Conservation (phyloP, 139 green algal genomes). For the Diplosphaera chodatii region DNA sequence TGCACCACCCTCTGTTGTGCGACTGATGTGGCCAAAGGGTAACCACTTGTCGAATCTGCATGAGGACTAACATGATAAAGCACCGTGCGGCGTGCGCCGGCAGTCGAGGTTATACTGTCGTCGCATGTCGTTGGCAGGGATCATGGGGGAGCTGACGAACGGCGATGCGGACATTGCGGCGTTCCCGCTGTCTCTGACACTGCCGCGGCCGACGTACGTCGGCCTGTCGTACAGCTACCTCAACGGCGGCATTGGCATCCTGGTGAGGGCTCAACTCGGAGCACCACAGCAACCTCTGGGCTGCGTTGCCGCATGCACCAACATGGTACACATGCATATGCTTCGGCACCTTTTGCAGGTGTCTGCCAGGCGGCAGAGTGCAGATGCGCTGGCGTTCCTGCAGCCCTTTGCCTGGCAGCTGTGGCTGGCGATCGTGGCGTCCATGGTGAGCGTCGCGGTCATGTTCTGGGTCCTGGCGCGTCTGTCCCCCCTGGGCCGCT, state of each 20-base stretch:
- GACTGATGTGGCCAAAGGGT: too few species aligned
- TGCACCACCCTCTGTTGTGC: too few species aligned
- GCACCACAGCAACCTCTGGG: too few species aligned
- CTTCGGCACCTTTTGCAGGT: not conserved
- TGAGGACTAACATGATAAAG: too few species aligned
- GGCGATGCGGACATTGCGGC: not conserved
- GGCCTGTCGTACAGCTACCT: constrained; percentile 13
- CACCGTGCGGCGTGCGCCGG: too few species aligned
- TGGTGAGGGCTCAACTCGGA: not conserved
- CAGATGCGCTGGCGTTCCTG: not conserved
- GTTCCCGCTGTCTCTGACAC: not conserved
- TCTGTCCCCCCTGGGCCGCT: not conserved
- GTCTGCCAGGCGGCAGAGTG: not conserved
- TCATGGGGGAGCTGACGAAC: not conserved
- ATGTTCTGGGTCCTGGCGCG: not conserved
- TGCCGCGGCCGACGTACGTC: constrained; percentile 13
- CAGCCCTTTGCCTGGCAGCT: not conserved
- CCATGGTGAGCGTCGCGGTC: not conserved
- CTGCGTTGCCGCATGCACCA: too few species aligned
- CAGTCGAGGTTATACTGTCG: too few species aligned
- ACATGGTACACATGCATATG: not conserved
- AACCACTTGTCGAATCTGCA: too few species aligned
- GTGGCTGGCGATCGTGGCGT: not conserved
- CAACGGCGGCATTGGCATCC: constrained; percentile 14
- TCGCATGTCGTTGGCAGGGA: too few species aligned